phyloP scores from a whole-genome alignment of 129 eudicot genomes.

The Helianthus tuberosus region DNA sequence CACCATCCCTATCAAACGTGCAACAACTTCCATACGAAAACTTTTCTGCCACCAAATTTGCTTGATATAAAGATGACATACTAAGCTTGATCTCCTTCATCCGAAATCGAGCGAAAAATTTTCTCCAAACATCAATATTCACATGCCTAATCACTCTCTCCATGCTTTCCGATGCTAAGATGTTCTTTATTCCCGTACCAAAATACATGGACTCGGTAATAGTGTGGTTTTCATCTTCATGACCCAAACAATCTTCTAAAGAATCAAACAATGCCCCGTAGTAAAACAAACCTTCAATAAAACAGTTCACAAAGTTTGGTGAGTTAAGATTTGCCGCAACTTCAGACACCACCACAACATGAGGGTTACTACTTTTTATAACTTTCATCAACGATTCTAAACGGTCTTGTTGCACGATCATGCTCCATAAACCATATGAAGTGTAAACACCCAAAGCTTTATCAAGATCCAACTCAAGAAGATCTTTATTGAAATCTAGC shows the following conservation, averaged over 20 bases:
- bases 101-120: conserved; percentile 46
- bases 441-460: conserved; percentile 39
- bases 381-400: conserved; percentile 50
- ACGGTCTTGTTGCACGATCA: conserved; percentile 38
- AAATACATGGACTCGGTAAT: conserved; percentile 25
- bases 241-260: conserved; percentile 47
- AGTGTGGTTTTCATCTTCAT: conserved; percentile 29
- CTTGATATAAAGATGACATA: conserved; percentile 46
- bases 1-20: conserved; percentile 47
- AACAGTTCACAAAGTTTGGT: conserved; percentile 57
- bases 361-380: conserved; percentile 42
- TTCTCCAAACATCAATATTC: conserved; percentile 53
- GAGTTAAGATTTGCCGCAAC: conserved; percentile 51
- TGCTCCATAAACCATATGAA: conserved; percentile 22
- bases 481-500: conserved; percentile 29
- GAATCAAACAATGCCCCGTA: conserved; percentile 49
- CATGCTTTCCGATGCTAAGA: conserved; percentile 47
- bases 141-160: conserved; percentile 56
- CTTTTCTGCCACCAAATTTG: conserved; percentile 32
- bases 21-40: conserved; percentile 42
- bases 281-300: conserved; percentile 55
- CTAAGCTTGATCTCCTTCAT: conserved; percentile 48
- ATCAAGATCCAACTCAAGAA: conserved; percentile 36
- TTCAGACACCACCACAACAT: conserved; percentile 51
- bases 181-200: conserved; percentile 32